Evolutionary conservation across 495 filamentous ascomycete species (phyloP), one percentile per base, ranked within the genome.

Genomic region (Daldinia loculata): DNA sequence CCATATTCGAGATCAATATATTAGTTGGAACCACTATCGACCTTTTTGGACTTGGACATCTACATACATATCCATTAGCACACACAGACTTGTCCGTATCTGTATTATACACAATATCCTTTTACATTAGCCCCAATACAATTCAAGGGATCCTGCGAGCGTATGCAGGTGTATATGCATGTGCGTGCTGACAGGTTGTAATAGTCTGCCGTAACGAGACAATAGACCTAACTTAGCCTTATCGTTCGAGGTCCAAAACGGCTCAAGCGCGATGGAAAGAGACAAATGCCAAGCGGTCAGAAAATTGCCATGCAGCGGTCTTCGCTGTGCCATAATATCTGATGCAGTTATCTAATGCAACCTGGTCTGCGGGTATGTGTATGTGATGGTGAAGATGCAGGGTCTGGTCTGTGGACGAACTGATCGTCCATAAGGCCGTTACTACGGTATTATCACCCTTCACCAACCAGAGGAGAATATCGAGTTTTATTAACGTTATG

Each of bases 151-250:
- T 64, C 34, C 63, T 71, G 63, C 63, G 59, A 59, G 38, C 30
- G 12, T 32, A 72, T 72, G 69, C 64, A 61, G 53, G 69, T 65
- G 57, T 65, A 50, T 55, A 64, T 68, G 69, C 64, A 72, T 64
- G 60, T 48, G 56, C 48, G 32, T 61, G 70, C 70, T 72, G 70
- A 72, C 70, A 72, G 63, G 56, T 69, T 72, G 70, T 61, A 72
- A 72, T 72, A 72, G 70, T 72, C 39, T 66, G 61, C 70, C 66
- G n/a, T 66, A 69, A 52, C 38, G 26, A 72, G 70, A 68, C 65
- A 72, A 73, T 70, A 70, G 58, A 59, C 52, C 56, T 56, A 22
- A 66, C 70, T 55, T 73, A 69, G 70, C 61, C 66, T 69, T 66
- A 70, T 70, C 62, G 29, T 70, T 59, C 51, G 3, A 63, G 52